Conservation (phyloP, 2,329 filamentous ascomycete genomes). For the Clonostachys sp. region DNA sequence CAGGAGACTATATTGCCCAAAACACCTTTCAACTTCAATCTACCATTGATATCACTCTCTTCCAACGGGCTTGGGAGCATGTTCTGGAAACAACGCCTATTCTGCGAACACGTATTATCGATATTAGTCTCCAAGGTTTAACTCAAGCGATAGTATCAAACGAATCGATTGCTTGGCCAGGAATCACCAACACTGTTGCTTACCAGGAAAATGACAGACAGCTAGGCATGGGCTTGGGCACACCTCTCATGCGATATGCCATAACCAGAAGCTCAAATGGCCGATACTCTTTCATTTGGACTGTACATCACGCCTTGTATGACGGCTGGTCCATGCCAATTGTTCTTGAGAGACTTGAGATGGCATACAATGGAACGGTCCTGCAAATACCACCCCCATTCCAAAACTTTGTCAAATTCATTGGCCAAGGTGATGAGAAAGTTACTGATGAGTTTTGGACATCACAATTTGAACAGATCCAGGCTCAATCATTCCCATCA, state of each 20-base stretch:
- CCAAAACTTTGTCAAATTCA: conserved; percentile 32
- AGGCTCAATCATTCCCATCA: conserved; percentile 2
- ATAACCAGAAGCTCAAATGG: conserved; percentile 1
- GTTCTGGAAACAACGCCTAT: not conserved
- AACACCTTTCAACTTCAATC: not conserved
- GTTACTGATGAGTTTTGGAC: conserved; percentile 25
- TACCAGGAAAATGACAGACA: not conserved
- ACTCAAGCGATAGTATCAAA: not conserved
- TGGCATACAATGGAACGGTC: conserved; percentile 4
- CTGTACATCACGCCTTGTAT: conserved; percentile 12
- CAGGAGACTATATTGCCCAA: conserved; percentile 3
- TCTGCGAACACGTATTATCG: not conserved
- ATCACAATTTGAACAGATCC: conserved; percentile 6
- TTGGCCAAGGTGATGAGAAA: not conserved
- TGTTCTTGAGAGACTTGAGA: conserved; percentile 8
- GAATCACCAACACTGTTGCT: not conserved
- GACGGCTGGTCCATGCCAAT: conserved; percentile 11
- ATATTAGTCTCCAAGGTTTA: not conserved
- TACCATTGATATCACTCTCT: not conserved
- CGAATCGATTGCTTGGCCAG: not conserved
- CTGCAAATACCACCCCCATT: conserved; percentile 15
- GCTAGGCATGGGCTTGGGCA: not conserved
- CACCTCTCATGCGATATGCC: conserved; percentile 1
- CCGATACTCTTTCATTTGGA: conserved; percentile 4
- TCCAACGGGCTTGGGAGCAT: not conserved